Evolutionary conservation across 768 basidiomycete species (phyloP), one percentile per base, ranked within the genome.

Genomic region (Nevesoporus exiguus): DNA sequence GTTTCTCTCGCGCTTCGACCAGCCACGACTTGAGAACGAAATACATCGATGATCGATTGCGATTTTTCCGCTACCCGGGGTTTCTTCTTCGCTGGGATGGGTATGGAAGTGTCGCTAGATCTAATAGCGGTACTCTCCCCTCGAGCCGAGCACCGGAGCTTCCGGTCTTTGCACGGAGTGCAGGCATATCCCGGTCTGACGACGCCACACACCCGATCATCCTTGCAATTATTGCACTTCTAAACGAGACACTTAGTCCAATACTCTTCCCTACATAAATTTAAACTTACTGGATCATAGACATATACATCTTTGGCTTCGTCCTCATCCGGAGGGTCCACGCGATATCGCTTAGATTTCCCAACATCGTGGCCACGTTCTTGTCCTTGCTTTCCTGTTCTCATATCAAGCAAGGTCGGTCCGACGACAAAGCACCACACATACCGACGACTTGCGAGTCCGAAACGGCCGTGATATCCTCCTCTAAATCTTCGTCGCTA

Each of bases 281-380:
- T n/a, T 1, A 15, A 4, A 21, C 46, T 31, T 27, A 50, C 58
- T 14, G 59, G 59, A 3, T n/a, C 9, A 13, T 59, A 59, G 0
- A 51, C n/a, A 8, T 15, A 13, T 2, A 2, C 8, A 17, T 27
- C 22, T 1, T 44, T 29, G 5, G 17, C 44, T 4, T n/a, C 27
- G 5, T 33, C 42, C 0, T 22, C 42, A 17, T 24, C 22, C 6
- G 22, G 8, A 9, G 17, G 24, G 15, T 45, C 36, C 6, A 3
- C n/a, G 1, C 9, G 21, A 21, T 13, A 21, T 1, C 41, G 47
- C 42, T 57, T 57, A 34, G 33, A 24, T 5, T 9, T 5, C 9
- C 19, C n/a, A 17, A 1, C 8, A 10, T 7, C 24, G 5, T 9
- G 33, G 9, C 19, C 22, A 5, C 21, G 5, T 13, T 33, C 5